Percentiles rank a stretch among this genome's conserved stretches.
These are phyloP conservation scores for Naematelia aurantialba DNA, from an alignment of 768 basidiomycete species.

Conservation along the genomic window DNA sequence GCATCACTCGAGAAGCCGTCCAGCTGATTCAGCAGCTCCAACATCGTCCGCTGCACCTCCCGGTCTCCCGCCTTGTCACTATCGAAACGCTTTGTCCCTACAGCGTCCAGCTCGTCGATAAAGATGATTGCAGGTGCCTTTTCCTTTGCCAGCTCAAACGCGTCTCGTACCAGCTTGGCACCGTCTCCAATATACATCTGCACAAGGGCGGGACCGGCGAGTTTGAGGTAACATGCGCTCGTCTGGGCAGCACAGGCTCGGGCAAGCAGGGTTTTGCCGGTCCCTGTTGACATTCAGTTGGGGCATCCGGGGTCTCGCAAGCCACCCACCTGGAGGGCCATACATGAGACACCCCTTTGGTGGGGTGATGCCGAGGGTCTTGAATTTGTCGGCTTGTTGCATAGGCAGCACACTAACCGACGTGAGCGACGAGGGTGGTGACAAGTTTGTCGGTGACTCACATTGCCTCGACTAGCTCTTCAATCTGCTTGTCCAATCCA, in stretches of 20 bases:
- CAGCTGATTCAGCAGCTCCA: conserved; percentile 94
- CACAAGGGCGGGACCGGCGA: conserved; percentile 94
- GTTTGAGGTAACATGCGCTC: conserved; percentile 94
- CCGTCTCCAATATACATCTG: conserved; percentile 99
- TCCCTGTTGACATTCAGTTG: conserved; percentile 56
- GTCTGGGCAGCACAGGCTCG: conserved; percentile 98
- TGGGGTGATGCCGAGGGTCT: conserved; percentile 93
- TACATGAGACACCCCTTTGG: conserved; percentile 99
- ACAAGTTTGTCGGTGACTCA: conserved; percentile 19
- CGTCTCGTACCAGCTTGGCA: conserved; percentile 96
- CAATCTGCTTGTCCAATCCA: conserved; percentile 98
- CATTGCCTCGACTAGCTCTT: conserved; percentile 96
- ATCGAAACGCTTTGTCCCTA: conserved; percentile 97
- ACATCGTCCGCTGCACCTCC: conserved; percentile 99
- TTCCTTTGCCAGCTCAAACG: conserved; percentile 95
- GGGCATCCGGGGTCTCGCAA: background rate
- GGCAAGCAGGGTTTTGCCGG: conserved; percentile 94
- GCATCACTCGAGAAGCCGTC: conserved; percentile 97
- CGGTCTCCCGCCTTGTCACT: conserved; percentile 98
- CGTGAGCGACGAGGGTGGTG: background rate
- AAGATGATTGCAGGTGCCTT: conserved; percentile 99
- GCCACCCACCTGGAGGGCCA: conserved; percentile 79
- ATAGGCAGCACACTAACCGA: conserved; percentile 72
- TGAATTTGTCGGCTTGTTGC: conserved; percentile 98
- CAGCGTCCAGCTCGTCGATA: conserved; percentile 97